Evolutionary conservation across 148 eudicot species (phyloP), one percentile per base, ranked within the genome.

Genomic region (Chenopodium berlandieri): DNA sequence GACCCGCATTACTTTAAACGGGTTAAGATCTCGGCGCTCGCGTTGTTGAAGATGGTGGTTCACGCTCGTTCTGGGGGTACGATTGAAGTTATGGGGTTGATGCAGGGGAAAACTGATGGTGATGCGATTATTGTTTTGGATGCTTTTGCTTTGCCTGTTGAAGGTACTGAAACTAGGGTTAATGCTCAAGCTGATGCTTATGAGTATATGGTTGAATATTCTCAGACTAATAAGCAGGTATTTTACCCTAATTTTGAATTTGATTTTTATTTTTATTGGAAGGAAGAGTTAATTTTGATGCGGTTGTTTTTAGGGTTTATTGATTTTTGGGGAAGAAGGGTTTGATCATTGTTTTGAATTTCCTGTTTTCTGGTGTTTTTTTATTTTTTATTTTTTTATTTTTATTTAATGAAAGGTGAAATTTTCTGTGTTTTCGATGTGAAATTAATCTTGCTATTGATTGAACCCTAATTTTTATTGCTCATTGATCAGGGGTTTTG

Each of bases 111-210:
- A 85, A 92, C 95, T 4, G 95, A 92, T 52, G 95, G 98, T 8
- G 99, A 96, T 14, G 89, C 94, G 1, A 96, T 96, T 37, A 94
- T 96, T 76, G 97, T 96, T 0, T 90, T 96, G 95, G 99, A 96
- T 77, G 95, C 99, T 60, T 96, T 96, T 81, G 99, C 99, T 17
- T 86, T 94, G 56, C 99, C 98, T 7, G 99, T 94, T 73, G 99
- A 94, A 71, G 98, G 98, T 1, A 94, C 99, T 5, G 98, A 96
- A 48, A 96, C 99, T 88, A 89, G 99, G 91, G 99, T 96, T 87
- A 96, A 96, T 87, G 98, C 98, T 1, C 99, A 96, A 84, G 94
- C 94, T 64, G 99, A 96, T 90, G 97, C 98, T 16, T 92, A 96
- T 79, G 98, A 94, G 83, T 96, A 94, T 78, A 96, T 96, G 99